A percentile compares a stretch with the other conserved stretches of the same genome.
These are phyloP conservation scores for Eragrostis tef DNA, from an alignment of 202 grass and related monocot genomes.

Conservation along the genomic window DNA sequence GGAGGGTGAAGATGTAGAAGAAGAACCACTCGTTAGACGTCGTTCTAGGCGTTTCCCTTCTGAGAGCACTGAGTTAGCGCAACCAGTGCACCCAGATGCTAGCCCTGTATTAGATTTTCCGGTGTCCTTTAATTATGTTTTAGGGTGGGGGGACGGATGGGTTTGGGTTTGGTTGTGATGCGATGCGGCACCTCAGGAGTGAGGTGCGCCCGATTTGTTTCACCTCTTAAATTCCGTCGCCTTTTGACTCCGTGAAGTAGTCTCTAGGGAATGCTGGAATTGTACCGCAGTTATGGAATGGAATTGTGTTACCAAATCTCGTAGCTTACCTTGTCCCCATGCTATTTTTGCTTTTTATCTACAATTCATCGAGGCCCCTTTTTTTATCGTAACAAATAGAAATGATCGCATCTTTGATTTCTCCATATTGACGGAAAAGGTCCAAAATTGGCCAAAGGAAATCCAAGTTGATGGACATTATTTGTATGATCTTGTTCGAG, in stretches of 20 bases:
- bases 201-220: conserved; percentile 42
- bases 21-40: conserved; percentile 72
- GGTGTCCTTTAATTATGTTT: neutral
- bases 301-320: conserved; percentile 25
- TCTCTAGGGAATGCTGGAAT: neutral
- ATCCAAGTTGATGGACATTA: conserved; percentile 24
- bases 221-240: neutral
- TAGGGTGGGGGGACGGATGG: neutral
- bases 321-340: conserved; percentile 3
- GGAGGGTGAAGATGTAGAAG: conserved; percentile 76
- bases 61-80: conserved; percentile 51
- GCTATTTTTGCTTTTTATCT: neutral
- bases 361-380: neutral
- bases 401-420: neutral
- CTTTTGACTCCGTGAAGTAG: conserved; percentile 20
- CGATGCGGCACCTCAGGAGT: neutral
- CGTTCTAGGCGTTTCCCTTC: conserved; percentile 62
- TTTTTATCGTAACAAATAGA: neutral
- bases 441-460: neutral
- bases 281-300: neutral
- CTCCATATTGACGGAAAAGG: neutral
- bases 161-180: conserved; percentile 36
- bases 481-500: neutral
- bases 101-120: conserved; percentile 54
- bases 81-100: conserved; percentile 45